Evolutionary conservation across 495 filamentous ascomycete species (phyloP).

Genomic region (Hypoxylon lenormandii): DNA sequence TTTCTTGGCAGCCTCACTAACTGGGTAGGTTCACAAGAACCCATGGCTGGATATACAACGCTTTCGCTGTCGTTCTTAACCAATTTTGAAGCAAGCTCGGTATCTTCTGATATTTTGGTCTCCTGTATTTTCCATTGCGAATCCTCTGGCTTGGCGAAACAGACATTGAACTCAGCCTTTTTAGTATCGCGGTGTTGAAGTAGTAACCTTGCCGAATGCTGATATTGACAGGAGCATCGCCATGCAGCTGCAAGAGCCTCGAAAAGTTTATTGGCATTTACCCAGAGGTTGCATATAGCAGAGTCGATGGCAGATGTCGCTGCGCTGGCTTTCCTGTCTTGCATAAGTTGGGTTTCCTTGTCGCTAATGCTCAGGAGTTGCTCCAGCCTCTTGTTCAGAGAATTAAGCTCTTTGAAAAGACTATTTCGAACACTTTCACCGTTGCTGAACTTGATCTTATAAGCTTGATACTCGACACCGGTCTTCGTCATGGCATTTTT

Average conservation of each 20-base stretch:
- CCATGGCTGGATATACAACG: too few species aligned
- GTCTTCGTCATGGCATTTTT: conserved; percentile 6
- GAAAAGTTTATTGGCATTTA: conserved; percentile 42
- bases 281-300: conserved; percentile 44
- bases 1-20: too few species aligned
- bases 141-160: conserved; percentile 26
- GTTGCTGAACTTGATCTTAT: conserved; percentile 45
- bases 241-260: conserved; percentile 45
- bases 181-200: conserved; percentile 50
- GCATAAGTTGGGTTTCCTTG: conserved; percentile 20
- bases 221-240: conserved; percentile 45
- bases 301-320: not conserved
- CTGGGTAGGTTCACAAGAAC: too few species aligned
- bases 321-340: conserved; percentile 4
- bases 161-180: conserved; percentile 44
- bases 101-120: conserved; percentile 16
- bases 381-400: conserved; percentile 39
- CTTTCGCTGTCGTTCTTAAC: too few species aligned
- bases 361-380: conserved; percentile 44
- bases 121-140: conserved; percentile 21
- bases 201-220: conserved; percentile 48
- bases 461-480: conserved; percentile 25
- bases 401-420: conserved; percentile 42
- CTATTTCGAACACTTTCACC: conserved; percentile 28
- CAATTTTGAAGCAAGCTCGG: not conserved